Base-by-base conservation (phyloP, 768 basidiomycete species). In the Gymnopilus junonius region DNA sequence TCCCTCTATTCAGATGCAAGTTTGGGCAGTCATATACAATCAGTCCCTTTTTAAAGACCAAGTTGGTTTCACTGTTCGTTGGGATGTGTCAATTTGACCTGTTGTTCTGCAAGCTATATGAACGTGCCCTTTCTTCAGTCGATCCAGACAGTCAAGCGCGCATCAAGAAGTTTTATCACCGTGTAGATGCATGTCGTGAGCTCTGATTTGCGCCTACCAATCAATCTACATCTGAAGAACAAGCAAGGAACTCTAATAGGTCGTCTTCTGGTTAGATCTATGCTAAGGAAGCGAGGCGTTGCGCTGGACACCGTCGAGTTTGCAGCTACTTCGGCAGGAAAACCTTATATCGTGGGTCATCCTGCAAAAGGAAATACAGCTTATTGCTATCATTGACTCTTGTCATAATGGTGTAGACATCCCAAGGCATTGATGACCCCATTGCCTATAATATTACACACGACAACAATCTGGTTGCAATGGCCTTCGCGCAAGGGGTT, bases 391-490 rank as follows among this genome's bases (percentile, higher is more conserved):
- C 29, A 31, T 63, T 34, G 56, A 25, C 3, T 20, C 32, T 51
- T 10, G 11, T 32, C 31, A 1, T n/a, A 4, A 35, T 46, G 31
- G 15, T 27, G 29, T 69, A 88, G 88, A 79, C 77, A 3, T 77
- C 81, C 7, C 77, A 80, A 25, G 74, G 69, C 14, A 55, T 83
- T 63, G 69, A 81, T 62, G 83, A 84, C n/a, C 82, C 86, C 2
- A 80, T 95, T 43, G 91, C 83, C 0, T 95, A 85, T 79, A 95
- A 95, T 72, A 80, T 95, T 56, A 86, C 93, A 21, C 93, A 95
- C 71, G 94, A 95, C 73, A 89, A 88, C 68, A 83, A 82, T 2
- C 70, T 91, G 25, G 79, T 95, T 59, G 90, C 84, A 14, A 86
- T 95, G 83, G 89, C 84, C 3, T 84, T 84, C 64, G 84, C 84